These are phyloP conservation scores for Funneliformis mosseae DNA, from an alignment of 192 early-diverging fungal species.

Conservation along the genomic window DNA sequence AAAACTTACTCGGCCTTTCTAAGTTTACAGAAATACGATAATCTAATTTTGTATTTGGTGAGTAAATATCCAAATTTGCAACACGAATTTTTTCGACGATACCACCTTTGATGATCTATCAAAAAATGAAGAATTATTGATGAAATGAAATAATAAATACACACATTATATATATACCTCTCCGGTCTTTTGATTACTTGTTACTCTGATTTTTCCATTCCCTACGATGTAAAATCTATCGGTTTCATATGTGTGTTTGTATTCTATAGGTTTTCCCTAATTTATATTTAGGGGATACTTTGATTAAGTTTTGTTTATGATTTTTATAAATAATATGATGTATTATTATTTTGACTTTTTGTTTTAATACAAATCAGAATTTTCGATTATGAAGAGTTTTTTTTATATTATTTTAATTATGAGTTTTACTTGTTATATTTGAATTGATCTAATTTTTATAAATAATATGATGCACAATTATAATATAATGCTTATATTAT, in stretches of 20 bases:
- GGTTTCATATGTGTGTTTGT: conserved; percentile 73
- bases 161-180: conserved; percentile 36
- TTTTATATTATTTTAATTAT: too few species aligned
- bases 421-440: too few species aligned
- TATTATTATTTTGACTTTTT: too few species aligned
- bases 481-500: too few species aligned
- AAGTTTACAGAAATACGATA: conserved; percentile 85
- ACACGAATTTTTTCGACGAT: conserved; percentile 77
- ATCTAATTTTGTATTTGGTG: conserved; percentile 78
- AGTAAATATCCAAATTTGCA: conserved; percentile 85
- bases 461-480: too few species aligned
- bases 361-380: too few species aligned
- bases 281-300: background rate
- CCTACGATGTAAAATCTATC: conserved; percentile 65
- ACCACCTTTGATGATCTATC: conserved; percentile 51
- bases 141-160: background rate
- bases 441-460: too few species aligned
- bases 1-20: conserved; percentile 64
- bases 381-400: too few species aligned
- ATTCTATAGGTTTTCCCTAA: conserved; percentile 60
- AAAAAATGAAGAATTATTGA: conserved; percentile 9
- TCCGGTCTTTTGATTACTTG: conserved; percentile 63
- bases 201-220: conserved; percentile 58
- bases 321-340: too few species aligned
- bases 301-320: too few species aligned